phyloP scores from a whole-genome alignment of 108 stramenopile genomes.

The Pinguiococcus pyrenoidosus region DNA sequence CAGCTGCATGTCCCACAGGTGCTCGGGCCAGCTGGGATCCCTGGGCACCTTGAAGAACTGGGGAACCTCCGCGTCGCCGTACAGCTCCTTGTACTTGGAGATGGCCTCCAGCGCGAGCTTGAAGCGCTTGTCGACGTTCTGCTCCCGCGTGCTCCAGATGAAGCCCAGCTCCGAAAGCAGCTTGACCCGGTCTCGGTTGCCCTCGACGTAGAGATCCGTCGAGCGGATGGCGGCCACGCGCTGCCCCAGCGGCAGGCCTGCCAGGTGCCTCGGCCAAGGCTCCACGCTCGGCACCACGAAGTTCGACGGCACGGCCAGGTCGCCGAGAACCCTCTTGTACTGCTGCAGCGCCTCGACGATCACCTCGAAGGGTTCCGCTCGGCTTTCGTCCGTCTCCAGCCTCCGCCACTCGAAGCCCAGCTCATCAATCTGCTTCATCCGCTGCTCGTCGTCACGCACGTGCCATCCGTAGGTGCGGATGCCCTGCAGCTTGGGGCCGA shows the following conservation, averaged over 20 bases:
- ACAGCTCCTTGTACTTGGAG: background rate
- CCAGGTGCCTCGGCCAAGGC: slow-evolving; percentile 3
- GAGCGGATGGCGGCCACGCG: slow-evolving; percentile 57
- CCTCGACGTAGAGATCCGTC: slow-evolving; percentile 13
- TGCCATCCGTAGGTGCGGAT: slow-evolving; percentile 52
- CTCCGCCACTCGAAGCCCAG: slow-evolving; percentile 68
- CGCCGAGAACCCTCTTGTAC: slow-evolving; percentile 59
- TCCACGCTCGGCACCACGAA: slow-evolving; percentile 57
- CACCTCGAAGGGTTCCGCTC: slow-evolving; percentile 53
- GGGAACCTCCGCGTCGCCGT: slow-evolving; percentile 39
- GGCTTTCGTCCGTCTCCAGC: no score
- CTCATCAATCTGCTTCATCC: slow-evolving; percentile 53
- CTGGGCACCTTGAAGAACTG: slow-evolving; percentile 54
- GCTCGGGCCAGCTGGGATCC: slow-evolving; percentile 51
- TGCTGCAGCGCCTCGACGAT: slow-evolving; percentile 55
- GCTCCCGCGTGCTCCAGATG: background rate
- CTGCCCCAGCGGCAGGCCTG: slow-evolving; percentile 59
- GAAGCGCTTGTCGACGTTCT: background rate
- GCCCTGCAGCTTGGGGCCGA: slow-evolving; percentile 59
- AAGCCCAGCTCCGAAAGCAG: background rate
- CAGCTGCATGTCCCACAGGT: slow-evolving; percentile 57
- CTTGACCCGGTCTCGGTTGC: background rate
- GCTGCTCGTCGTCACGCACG: slow-evolving; percentile 44
- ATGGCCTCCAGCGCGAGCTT: background rate
- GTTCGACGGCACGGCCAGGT: slow-evolving; percentile 66